These are phyloP conservation scores for Aspergillus cristatus DNA, from an alignment of 495 filamentous ascomycete genomes.

Conservation along the genomic window DNA sequence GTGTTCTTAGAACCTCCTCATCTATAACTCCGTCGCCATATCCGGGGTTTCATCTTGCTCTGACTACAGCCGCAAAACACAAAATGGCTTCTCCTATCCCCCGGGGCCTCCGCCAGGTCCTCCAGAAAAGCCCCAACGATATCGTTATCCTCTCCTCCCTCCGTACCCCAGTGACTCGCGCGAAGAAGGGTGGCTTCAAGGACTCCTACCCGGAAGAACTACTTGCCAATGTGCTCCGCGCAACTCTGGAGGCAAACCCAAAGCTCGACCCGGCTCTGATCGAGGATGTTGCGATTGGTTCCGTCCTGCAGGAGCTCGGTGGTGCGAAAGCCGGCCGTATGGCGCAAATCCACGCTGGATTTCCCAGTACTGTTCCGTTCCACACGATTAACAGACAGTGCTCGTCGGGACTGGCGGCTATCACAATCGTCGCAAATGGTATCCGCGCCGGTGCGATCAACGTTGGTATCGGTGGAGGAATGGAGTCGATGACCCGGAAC, in stretches of 20 bases:
- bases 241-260: conserved; percentile 67
- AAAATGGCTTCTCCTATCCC: conserved; percentile 48
- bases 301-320: conserved; percentile 83
- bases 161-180: conserved; percentile 75
- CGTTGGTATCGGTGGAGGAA: conserved; percentile 78
- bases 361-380: conserved; percentile 62
- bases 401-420: conserved; percentile 63
- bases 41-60: too few relatives aligned
- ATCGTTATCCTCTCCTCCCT: conserved; percentile 83
- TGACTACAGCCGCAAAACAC: too few relatives aligned
- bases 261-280: conserved; percentile 63
- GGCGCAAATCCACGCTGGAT: conserved; percentile 76
- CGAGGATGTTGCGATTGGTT: conserved; percentile 76
- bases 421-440: conserved; percentile 59
- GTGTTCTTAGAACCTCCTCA: too few relatives aligned
- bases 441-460: conserved; percentile 64
- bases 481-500: conserved; percentile 91
- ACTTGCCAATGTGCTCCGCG: conserved; percentile 70
- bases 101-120: conserved; percentile 63
- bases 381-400: conserved; percentile 86
- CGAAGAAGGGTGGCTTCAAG: conserved; percentile 73
- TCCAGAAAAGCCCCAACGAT: conserved; percentile 71
- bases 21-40: too few relatives aligned
- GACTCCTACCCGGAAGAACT: conserved; percentile 88
- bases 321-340: conserved; percentile 87